A percentile compares a stretch with the other conserved stretches of the same genome.
These are phyloP conservation scores for Neurospora tetrasperma DNA, from an alignment of 495 filamentous ascomycete genomes.

Conservation along the genomic window DNA sequence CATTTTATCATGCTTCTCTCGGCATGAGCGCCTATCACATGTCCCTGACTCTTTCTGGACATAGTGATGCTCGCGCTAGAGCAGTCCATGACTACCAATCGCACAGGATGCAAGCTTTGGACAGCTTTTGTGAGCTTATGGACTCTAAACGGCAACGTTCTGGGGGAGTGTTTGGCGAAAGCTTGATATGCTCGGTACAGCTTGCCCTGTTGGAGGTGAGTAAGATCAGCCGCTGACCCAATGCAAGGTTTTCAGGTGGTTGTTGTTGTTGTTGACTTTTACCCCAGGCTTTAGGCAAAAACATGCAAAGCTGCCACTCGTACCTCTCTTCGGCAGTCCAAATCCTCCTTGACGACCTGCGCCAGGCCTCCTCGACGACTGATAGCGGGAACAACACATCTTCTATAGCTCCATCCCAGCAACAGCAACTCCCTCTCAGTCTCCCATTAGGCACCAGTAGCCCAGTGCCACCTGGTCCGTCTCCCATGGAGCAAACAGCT, in stretches of 20 bases:
- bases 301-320: conserved; percentile 6
- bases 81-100: conserved; percentile 3
- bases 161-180: not conserved
- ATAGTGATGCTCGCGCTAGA: not conserved
- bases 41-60: not conserved
- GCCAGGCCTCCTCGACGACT: not conserved
- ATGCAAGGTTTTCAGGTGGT: not conserved
- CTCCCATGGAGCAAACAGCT: not conserved
- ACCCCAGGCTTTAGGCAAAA: not conserved
- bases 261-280: not conserved
- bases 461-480: not conserved
- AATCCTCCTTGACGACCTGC: not conserved
- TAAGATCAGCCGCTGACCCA: not conserved
- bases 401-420: not conserved
- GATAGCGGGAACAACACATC: not conserved
- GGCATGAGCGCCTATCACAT: conserved; percentile 2
- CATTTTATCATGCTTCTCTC: conserved; percentile 4
- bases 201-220: conserved; percentile 5
- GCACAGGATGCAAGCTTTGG: not conserved
- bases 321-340: conserved; percentile 2
- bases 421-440: not conserved
- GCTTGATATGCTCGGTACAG: conserved; percentile 3
- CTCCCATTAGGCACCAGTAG: not conserved
- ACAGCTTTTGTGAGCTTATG: not conserved
- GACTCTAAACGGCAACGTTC: not conserved